Percentiles rank a stretch among this genome's conserved stretches.
Evolutionary conservation across 202 grass and related monocot genomes (phyloP).

Genomic region (Cymbopogon flexuosus): DNA sequence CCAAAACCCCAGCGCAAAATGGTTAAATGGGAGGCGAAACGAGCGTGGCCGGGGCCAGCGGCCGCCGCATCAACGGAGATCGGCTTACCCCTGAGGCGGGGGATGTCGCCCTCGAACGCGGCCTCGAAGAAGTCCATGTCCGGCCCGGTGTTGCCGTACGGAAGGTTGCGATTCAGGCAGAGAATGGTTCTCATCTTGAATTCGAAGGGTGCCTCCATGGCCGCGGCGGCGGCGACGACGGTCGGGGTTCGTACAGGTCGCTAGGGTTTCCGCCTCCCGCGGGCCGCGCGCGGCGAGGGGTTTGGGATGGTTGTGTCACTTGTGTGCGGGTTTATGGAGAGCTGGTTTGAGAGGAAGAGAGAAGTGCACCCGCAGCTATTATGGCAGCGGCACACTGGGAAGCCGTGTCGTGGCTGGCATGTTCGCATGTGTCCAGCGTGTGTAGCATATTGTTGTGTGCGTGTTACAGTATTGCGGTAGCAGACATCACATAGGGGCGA

Average conservation of each 20-base stretch:
- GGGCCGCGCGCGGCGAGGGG: background rate
- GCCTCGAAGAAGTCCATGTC: slow-evolving; percentile 31
- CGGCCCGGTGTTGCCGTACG: slow-evolving; percentile 1
- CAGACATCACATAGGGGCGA: no score
- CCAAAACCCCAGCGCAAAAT: background rate
- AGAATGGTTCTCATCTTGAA: background rate
- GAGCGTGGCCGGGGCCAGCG: background rate
- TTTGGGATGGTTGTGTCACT: background rate
- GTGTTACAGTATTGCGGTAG: no score
- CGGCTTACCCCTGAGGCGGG: slow-evolving; percentile 21
- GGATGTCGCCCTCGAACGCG: slow-evolving; percentile 23
- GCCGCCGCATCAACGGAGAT: background rate
- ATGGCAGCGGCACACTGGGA: background rate
- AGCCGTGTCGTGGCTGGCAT: background rate
- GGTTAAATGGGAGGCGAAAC: background rate
- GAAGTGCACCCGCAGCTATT: background rate
- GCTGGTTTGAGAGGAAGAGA: background rate
- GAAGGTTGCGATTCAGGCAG: slow-evolving; percentile 2
- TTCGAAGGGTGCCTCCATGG: slow-evolving; percentile 17
- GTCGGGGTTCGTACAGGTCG: background rate
- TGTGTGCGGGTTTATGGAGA: background rate
- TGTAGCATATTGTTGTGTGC: no score
- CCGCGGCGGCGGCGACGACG: background rate
- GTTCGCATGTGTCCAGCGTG: no score
- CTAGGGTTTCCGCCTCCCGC: slow-evolving; percentile 12